Percentiles rank a stretch among this genome's conserved stretches.
These are phyloP conservation scores for Casuarina equisetifolia DNA, from an alignment of 306 rosid species.

Conservation along the genomic window DNA sequence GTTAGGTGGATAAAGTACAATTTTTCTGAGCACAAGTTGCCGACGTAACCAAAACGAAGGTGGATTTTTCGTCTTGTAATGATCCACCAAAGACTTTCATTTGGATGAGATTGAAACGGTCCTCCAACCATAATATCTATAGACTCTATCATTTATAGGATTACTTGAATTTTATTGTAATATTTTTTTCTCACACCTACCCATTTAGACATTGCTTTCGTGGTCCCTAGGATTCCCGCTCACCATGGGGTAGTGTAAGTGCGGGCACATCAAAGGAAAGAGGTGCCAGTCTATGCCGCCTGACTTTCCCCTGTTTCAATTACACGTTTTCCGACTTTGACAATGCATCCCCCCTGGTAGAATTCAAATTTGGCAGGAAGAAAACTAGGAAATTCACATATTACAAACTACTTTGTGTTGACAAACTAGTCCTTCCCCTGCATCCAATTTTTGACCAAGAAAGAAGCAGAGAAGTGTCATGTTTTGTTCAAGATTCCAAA, in stretches of 20 bases:
- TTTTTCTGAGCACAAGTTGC: no score
- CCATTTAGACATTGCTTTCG: not conserved
- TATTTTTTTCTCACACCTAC: no score
- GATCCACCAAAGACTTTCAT: not conserved
- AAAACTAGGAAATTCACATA: not conserved
- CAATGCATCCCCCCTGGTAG: not conserved
- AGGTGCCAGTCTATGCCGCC: not conserved
- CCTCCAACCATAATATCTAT: no score
- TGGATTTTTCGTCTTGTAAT: not conserved
- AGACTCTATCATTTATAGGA: no score
- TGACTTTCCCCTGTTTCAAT: not conserved
- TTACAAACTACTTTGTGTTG: not conserved
- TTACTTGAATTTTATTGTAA: no score
- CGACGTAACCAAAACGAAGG: no score
- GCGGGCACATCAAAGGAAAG: not conserved
- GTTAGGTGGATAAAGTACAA: no score
- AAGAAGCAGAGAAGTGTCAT: no score
- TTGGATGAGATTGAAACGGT: not conserved
- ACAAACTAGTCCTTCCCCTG: not conserved
- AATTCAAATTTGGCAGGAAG: slow-evolving; percentile 7
- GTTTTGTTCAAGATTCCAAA: not conserved
- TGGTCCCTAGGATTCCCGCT: no score
- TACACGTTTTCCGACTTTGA: not conserved
- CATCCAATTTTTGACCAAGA: not conserved
- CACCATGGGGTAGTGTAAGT: no score